Conservation (phyloP, 2,329 filamentous ascomycete species). For the Trichoderma pleuroti region DNA sequence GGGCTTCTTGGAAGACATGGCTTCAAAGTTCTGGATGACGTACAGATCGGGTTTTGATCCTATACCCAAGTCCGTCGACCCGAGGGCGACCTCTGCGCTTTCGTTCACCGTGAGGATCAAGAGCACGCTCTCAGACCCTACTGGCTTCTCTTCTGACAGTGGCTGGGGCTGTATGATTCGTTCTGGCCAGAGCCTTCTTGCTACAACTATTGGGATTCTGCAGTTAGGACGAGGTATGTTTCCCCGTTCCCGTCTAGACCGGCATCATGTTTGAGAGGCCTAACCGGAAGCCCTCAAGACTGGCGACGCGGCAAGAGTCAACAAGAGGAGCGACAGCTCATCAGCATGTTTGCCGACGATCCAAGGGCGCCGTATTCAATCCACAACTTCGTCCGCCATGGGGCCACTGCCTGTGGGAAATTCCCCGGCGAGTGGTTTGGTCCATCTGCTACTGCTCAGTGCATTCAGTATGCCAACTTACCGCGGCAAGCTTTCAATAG, state of each 20-base stretch:
- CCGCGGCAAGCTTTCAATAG: not conserved
- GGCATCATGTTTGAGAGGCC: not conserved
- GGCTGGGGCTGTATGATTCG: conserved; percentile 99
- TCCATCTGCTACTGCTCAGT: conserved; percentile 90
- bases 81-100: conserved; percentile 66
- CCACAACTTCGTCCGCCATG: conserved; percentile 88
- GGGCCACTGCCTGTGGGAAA: conserved; percentile 83
- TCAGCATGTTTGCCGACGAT: conserved; percentile 84
- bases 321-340: conserved; percentile 63
- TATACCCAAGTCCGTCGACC: conserved; percentile 75
- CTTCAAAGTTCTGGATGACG: conserved; percentile 92
- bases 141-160: conserved; percentile 85
- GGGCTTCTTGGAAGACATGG: conserved; percentile 86
- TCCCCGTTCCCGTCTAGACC: not conserved
- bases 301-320: conserved; percentile 66
- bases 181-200: conserved; percentile 88
- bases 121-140: conserved; percentile 71
- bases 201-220: conserved; percentile 74
- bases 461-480: conserved; percentile 72
- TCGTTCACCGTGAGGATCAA: conserved; percentile 82
- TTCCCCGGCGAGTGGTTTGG: conserved; percentile 98
- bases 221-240: conserved; percentile 71
- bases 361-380: conserved; percentile 86
- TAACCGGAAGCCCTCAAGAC: conserved; percentile 40
- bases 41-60: conserved; percentile 83